phyloP scores from a whole-genome alignment of 2,329 filamentous ascomycete species.

The Cytospora piceicola region DNA sequence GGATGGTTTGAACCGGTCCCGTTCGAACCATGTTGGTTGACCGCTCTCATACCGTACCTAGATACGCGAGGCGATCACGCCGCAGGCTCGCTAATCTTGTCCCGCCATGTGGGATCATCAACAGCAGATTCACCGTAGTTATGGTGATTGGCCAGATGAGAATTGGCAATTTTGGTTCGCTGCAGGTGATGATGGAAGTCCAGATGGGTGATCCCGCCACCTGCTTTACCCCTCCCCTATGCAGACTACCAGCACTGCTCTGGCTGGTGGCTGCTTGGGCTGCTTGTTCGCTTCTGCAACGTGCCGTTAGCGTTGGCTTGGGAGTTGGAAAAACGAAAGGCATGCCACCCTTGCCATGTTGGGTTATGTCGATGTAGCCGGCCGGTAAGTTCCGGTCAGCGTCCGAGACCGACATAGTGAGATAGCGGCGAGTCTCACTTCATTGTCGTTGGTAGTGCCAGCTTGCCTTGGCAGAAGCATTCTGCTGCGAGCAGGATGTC shows the following conservation, averaged over 20 bases:
- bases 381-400: constrained; percentile 6
- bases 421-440: constrained; percentile 1
- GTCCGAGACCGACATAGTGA: background rate
- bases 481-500: constrained; percentile 4
- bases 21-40: constrained; percentile 6
- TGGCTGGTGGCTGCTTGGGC: background rate
- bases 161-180: constrained; percentile 12
- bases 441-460: background rate
- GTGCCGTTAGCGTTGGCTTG: constrained; percentile 28
- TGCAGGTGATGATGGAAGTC: constrained; percentile 16
- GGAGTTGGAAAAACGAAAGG: no score
- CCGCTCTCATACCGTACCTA: constrained; percentile 6
- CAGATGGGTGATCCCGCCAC: constrained; percentile 22
- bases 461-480: background rate
- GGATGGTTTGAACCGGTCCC: constrained; percentile 3
- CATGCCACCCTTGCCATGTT: constrained; percentile 10
- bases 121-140: constrained; percentile 11
- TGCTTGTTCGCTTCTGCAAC: constrained; percentile 27
- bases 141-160: constrained; percentile 17
- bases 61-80: constrained; percentile 19
- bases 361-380: constrained; percentile 10
- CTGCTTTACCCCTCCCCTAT: constrained; percentile 16
- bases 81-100: constrained; percentile 29
- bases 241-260: constrained; percentile 15
- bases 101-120: constrained; percentile 18